Evolutionary conservation across 2,329 filamentous ascomycete genomes (phyloP).

Genomic region (Exophiala mesophila): DNA sequence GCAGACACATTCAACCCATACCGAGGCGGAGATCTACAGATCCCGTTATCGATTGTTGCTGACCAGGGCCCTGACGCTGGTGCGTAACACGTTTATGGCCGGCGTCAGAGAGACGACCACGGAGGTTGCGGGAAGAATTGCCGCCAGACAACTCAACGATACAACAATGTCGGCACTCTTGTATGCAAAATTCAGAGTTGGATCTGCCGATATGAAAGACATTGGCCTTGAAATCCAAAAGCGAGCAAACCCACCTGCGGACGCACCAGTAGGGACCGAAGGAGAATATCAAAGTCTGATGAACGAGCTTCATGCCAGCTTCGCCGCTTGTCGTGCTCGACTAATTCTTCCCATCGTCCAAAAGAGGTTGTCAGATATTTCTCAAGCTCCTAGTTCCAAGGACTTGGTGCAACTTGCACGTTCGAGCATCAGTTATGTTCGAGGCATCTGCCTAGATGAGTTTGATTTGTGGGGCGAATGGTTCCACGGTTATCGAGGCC

Average conservation of each 20-base stretch:
- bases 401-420: slow-evolving; percentile 63
- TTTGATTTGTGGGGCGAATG: slow-evolving; percentile 63
- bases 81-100: slow-evolving; percentile 62
- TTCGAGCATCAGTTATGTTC: slow-evolving; percentile 60
- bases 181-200: slow-evolving; percentile 66
- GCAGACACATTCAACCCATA: slow-evolving; percentile 76
- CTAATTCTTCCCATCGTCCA: slow-evolving; percentile 58
- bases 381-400: slow-evolving; percentile 55
- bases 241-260: slow-evolving; percentile 56
- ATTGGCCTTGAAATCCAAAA: slow-evolving; percentile 65
- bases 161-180: slow-evolving; percentile 66
- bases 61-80: slow-evolving; percentile 61
- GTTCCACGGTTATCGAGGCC: slow-evolving; percentile 58
- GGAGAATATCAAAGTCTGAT: slow-evolving; percentile 63
- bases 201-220: slow-evolving; percentile 60
- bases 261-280: slow-evolving; percentile 54
- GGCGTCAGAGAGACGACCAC: slow-evolving; percentile 58
- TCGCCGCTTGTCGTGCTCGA: slow-evolving; percentile 54
- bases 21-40: slow-evolving; percentile 80
- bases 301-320: slow-evolving; percentile 61
- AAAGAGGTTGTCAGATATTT: slow-evolving; percentile 54
- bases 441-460: slow-evolving; percentile 62
- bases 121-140: slow-evolving; percentile 59
- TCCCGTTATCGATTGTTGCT: slow-evolving; percentile 82
- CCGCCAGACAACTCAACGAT: slow-evolving; percentile 64